These are phyloP conservation scores for Salvia splendens DNA, from an alignment of 257 asterid genomes.

Conservation along the genomic window DNA sequence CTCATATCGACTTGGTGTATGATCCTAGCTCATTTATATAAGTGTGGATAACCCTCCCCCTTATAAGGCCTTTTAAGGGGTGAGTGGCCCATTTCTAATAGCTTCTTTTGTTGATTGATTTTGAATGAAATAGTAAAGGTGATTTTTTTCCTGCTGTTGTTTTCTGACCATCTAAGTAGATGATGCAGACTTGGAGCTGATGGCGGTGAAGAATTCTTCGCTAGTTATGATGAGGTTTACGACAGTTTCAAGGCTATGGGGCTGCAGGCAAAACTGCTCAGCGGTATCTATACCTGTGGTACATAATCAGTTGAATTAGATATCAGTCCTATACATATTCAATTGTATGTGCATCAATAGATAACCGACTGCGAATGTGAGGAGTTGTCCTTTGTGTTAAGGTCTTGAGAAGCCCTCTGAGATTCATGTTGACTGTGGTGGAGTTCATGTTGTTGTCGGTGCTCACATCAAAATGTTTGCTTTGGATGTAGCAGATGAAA, in stretches of 20 bases:
- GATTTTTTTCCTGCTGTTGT: neutral
- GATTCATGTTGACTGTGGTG: slow-evolving; percentile 57
- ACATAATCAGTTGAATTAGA: slow-evolving; percentile 23
- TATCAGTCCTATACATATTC: too few species aligned
- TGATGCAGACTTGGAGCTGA: slow-evolving; percentile 52
- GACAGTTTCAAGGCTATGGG: slow-evolving; percentile 68
- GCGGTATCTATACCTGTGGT: slow-evolving; percentile 69
- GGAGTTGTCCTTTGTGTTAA: slow-evolving; percentile 21
- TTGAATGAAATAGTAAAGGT: neutral
- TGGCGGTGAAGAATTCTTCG: slow-evolving; percentile 50
- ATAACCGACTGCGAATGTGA: neutral
- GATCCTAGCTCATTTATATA: too few species aligned
- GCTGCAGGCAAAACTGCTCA: slow-evolving; percentile 55
- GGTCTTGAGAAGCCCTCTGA: slow-evolving; percentile 74
- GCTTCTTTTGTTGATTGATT: neutral
- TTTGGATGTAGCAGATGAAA: slow-evolving; percentile 64
- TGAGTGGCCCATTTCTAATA: too few species aligned
- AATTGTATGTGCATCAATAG: neutral
- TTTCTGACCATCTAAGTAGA: slow-evolving; percentile 1
- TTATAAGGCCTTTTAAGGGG: too few species aligned
- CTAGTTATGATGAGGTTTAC: slow-evolving; percentile 58
- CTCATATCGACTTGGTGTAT: too few species aligned
- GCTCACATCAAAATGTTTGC: slow-evolving; percentile 64
- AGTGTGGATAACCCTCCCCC: too few species aligned
- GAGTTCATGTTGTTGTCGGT: slow-evolving; percentile 64